Conservation (phyloP, 768 basidiomycete species). For the Lactarius hatsudake region DNA sequence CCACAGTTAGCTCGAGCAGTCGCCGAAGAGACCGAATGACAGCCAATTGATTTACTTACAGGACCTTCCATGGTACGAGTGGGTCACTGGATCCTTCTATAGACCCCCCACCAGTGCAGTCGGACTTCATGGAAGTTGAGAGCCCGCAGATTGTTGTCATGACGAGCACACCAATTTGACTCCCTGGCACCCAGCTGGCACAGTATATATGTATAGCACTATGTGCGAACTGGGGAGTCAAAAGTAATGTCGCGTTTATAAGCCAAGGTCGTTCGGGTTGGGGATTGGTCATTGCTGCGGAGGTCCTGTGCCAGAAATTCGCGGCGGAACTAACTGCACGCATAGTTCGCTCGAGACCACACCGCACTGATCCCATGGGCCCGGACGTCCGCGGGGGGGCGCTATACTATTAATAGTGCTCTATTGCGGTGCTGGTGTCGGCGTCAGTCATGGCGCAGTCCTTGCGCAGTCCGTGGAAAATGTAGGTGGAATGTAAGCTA, state of each 20-base stretch:
- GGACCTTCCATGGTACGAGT: not conserved
- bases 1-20: not conserved
- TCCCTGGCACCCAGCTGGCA: not conserved
- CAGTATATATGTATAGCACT: not conserved
- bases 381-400: not conserved
- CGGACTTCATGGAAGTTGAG: not conserved
- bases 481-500: not conserved
- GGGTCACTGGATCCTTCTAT: not conserved
- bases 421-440: not conserved
- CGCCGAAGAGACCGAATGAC: conserved; percentile 6
- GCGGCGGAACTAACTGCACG: not conserved
- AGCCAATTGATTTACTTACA: not conserved
- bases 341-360: not conserved
- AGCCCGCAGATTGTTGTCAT: conserved; percentile 3
- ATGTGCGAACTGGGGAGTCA: not conserved
- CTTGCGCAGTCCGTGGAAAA: not conserved
- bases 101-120: not conserved
- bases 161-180: not conserved
- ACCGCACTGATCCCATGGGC: not conserved
- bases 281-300: not conserved
- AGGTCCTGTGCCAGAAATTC: not conserved
- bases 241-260: not conserved
- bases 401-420: not conserved
- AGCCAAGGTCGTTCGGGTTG: not conserved
- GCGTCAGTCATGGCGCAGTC: not conserved